Evolutionary conservation across 148 eudicot genomes (phyloP), one percentile per base, ranked within the genome.

Genomic region (Dysphania ambrosioides): DNA sequence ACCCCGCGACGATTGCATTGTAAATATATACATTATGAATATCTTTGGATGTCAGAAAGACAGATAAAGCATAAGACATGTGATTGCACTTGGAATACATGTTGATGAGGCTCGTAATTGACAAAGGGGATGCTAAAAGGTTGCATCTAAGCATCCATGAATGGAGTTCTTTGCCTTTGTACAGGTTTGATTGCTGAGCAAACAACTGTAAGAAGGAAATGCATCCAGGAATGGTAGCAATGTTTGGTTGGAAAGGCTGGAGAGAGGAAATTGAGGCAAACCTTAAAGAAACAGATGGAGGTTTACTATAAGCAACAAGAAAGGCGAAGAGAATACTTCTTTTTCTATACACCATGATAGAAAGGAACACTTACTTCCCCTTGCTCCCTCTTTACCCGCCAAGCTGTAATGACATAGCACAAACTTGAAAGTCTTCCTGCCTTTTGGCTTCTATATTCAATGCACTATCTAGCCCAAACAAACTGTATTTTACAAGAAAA

Each of bases 51-150:
- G 79, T 38, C 51, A 75, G 5, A n/a, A 90, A 90, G 26, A 90
- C 85, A 0, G 77, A 77, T 7, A 78, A 47, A 13, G 90, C 96
- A 36, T 87, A 70, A 31, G 79, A 6, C 34, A 85, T 83, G 72
- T 56, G 67, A 66, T 82, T 79, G 63, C 96, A 88, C 59, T 90
- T 88, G 49, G 92, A 90, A 74, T 90, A 90, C 92, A 90, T 86
- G 79, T 87, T 88, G 67, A 88, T 87, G 26, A 90, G 86, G 82
- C 96, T 88, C 10, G 96, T 90, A 66, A 84, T 75, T 30, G 92
- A 80, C 32, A 63, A 69, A 12, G 92, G 92, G 32, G 89, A 86
- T 44, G 23, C 58, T 32, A 81, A 21, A 69, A 88, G 78, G 68
- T 84, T 79, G 58, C 65, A 71, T 5, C 38, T 72, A 53, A 90